Evolutionary conservation across 1,284 basidiomycete species (phyloP), one percentile per base, ranked within the genome.

Genomic region (Irpex sp.): DNA sequence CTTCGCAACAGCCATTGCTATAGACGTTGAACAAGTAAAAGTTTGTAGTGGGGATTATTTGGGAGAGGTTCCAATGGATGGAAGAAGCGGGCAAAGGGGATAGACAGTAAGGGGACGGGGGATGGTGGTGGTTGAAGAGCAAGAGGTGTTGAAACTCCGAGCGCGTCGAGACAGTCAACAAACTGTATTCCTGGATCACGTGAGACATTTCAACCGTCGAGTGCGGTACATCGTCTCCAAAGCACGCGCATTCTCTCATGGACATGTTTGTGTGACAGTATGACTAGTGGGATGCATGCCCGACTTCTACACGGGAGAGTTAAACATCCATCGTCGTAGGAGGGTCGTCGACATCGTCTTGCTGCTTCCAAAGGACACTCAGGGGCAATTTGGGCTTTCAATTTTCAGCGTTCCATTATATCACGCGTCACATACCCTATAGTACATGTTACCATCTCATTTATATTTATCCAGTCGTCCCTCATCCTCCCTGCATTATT

Each of bases 111-210:
- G 37, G 57, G 60, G 64, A 65, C 69, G 72, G 74, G 68, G 71
- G 81, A 78, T 78, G 77, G 75, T 83, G 75, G 80, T 80, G 78
- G 82, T 82, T 76, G 71, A 76, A 75, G 78, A 76, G 75, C 79
- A 78, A 79, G 79, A 78, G 74, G 75, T 77, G 81, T 82, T 83
- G 71, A 83, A 83, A 83, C 82, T 82, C 81, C 81, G 81, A 82
- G 79, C 78, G 79, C 80, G 79, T 82, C 78, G 73, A 75, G 60
- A 70, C 78, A 78, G 78, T 82, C 81, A 82, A 83, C 81, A 76
- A 77, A 77, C 76, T 74, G 73, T 77, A 76, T 74, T 76, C 74
- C 69, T 68, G 74, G 71, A 74, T 76, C 76, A 76, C 75, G 75
- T 77, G 75, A 76, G 75, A 60, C 67, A 62, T 64, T 34, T 68